Percentiles rank a stretch among this genome's conserved stretches.
Evolutionary conservation across 2,329 filamentous ascomycete species (phyloP).

Genomic region (Lizonia empirigonia): DNA sequence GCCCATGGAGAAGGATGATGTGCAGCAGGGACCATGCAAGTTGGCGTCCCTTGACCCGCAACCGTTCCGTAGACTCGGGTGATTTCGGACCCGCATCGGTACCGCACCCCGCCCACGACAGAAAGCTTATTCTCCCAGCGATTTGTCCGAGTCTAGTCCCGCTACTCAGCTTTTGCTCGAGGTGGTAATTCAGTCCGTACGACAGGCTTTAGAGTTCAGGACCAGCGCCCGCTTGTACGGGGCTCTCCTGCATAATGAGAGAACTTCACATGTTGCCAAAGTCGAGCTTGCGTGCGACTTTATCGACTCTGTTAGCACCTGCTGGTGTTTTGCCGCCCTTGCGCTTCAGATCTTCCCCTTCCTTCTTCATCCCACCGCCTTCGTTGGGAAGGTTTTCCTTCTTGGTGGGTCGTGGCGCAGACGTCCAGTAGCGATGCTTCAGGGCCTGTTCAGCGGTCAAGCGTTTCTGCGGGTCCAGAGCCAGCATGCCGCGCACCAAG

Average conservation of each 20-base stretch:
- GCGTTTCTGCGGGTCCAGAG: constrained; percentile 83
- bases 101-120: constrained; percentile 4
- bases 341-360: constrained; percentile 82
- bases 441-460: constrained; percentile 79
- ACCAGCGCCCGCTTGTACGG: too few relatives aligned
- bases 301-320: constrained; percentile 69
- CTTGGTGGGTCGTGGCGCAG: constrained; percentile 79
- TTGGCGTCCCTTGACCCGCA: constrained; percentile 15
- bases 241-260: too few relatives aligned
- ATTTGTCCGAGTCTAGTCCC: background rate
- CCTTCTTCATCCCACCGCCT: constrained; percentile 69
- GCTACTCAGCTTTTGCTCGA: background rate
- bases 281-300: constrained; percentile 77
- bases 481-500: constrained; percentile 81
- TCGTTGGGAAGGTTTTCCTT: constrained; percentile 84
- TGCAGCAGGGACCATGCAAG: background rate
- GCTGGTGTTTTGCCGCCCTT: constrained; percentile 67
- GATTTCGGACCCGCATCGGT: constrained; percentile 7
- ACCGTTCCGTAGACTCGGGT: constrained; percentile 5
- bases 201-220: too few relatives aligned
- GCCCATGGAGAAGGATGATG: background rate
- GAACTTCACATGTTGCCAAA: constrained; percentile 30
- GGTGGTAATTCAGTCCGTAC: background rate
- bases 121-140: constrained; percentile 16
- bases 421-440: constrained; percentile 83